Percentiles rank a stretch among this genome's conserved stretches.
Evolutionary conservation across 2,329 filamentous ascomycete genomes (phyloP).

Genomic region (Colletotrichum abscissum): DNA sequence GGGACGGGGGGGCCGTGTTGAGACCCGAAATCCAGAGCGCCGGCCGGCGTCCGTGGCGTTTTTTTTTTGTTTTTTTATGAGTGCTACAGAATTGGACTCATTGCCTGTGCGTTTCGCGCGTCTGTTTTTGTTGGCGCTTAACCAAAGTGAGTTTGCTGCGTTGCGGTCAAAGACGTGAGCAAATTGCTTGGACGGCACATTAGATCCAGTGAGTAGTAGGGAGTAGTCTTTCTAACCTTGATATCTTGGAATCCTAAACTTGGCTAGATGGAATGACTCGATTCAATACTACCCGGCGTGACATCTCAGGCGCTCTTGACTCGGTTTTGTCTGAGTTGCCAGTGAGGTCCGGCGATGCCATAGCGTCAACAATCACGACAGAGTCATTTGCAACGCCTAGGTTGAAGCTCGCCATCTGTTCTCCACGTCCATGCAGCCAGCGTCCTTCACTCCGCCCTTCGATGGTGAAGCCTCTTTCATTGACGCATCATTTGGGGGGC

Average conservation of each 20-base stretch:
- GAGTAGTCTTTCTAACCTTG: too few relatives aligned
- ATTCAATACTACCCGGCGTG: not conserved
- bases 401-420: not conserved
- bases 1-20: not conserved
- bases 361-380: not conserved
- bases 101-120: slow-evolving; percentile 15
- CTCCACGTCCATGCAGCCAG: not conserved
- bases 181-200: too few relatives aligned
- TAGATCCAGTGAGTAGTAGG: too few relatives aligned
- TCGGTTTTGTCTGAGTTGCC: not conserved
- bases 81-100: not conserved
- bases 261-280: not conserved
- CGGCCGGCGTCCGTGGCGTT: not conserved
- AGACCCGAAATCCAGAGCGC: not conserved
- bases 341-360: not conserved
- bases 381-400: not conserved
- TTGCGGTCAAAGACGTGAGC: not conserved
- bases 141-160: not conserved
- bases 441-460: not conserved
- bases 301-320: not conserved
- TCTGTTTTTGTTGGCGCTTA: not conserved
- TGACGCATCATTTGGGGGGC: not conserved
- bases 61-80: too few relatives aligned
- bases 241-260: too few relatives aligned
- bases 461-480: not conserved